A percentile compares a stretch with the other conserved stretches of the same genome.
Evolutionary conservation across 2,329 filamentous ascomycete genomes (phyloP).

Genomic region (Neonectria magnoliae): DNA sequence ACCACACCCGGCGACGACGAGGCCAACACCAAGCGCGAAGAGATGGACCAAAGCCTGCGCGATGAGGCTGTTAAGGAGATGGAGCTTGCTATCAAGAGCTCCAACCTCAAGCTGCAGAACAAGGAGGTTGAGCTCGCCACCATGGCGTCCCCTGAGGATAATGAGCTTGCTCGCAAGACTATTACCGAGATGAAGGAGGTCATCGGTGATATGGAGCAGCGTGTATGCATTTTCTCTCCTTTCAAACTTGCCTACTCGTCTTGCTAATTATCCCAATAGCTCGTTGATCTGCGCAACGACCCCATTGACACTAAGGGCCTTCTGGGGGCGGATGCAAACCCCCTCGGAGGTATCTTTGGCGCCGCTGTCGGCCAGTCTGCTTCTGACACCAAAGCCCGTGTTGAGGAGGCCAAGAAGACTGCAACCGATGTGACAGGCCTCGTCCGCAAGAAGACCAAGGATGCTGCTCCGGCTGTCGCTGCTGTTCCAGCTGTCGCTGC

Average conservation of each 20-base stretch:
- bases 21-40: constrained; percentile 57
- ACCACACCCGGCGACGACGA: constrained; percentile 65
- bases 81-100: constrained; percentile 78
- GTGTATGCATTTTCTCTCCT: constrained; percentile 60
- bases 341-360: constrained; percentile 69
- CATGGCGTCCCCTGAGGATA: constrained; percentile 72
- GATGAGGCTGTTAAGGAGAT: constrained; percentile 78
- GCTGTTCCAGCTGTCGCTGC: constrained; percentile 36
- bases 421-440: constrained; percentile 80
- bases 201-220: constrained; percentile 80
- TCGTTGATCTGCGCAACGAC: constrained; percentile 73
- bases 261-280: constrained; percentile 51
- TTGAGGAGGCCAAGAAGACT: constrained; percentile 77
- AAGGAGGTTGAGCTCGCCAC: constrained; percentile 74
- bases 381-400: constrained; percentile 67
- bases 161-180: constrained; percentile 68
- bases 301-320: constrained; percentile 58
- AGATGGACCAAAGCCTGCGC: constrained; percentile 74
- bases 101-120: constrained; percentile 74
- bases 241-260: neutral
- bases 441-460: constrained; percentile 74
- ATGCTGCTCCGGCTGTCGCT: constrained; percentile 28
- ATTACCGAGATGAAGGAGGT: constrained; percentile 82
- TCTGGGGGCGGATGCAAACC: constrained; percentile 54
- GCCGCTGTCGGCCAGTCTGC: constrained; percentile 70